Percentiles rank a stretch among this genome's conserved stretches.
Evolutionary conservation across 257 asterid genomes (phyloP).

Genomic region (Salvia splendens): DNA sequence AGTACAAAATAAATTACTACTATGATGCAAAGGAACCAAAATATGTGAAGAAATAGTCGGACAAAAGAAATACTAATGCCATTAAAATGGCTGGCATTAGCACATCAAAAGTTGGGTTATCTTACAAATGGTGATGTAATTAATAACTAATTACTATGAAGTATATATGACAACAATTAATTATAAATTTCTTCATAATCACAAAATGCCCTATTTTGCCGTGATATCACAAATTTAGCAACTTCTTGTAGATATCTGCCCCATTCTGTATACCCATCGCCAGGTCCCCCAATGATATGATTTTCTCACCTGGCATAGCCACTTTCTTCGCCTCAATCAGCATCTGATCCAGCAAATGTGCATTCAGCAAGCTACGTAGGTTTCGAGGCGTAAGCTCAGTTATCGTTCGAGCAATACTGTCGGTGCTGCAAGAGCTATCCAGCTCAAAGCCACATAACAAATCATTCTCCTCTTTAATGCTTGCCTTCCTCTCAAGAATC

Average conservation of each 20-base stretch:
- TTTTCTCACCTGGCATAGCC: conserved; percentile 33
- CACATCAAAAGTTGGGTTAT: not conserved
- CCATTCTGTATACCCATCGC: conserved; percentile 40
- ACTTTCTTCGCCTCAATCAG: conserved; percentile 47
- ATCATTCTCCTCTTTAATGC: conserved; percentile 28
- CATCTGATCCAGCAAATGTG: conserved; percentile 55
- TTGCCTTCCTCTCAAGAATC: conserved; percentile 46
- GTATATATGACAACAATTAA: conserved; percentile 8
- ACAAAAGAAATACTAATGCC: conserved; percentile 4
- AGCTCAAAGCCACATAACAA: conserved; percentile 39
- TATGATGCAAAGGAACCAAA: not conserved
- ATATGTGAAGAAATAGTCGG: not conserved
- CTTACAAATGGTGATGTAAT: conserved; percentile 9
- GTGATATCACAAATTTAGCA: conserved; percentile 37
- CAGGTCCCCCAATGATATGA: conserved; percentile 38
- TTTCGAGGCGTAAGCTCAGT: conserved; percentile 32
- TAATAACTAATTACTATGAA: not conserved
- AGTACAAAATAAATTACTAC: not conserved
- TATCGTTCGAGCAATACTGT: conserved; percentile 32
- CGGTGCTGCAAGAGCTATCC: conserved; percentile 42
- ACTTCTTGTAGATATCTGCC: conserved; percentile 40
- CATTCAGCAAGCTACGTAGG: conserved; percentile 41
- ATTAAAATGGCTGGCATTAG: conserved; percentile 9
- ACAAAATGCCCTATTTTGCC: conserved; percentile 20
- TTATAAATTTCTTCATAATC: conserved; percentile 5